phyloP scores from a whole-genome alignment of 768 basidiomycete species.

The Russula olivacea region DNA sequence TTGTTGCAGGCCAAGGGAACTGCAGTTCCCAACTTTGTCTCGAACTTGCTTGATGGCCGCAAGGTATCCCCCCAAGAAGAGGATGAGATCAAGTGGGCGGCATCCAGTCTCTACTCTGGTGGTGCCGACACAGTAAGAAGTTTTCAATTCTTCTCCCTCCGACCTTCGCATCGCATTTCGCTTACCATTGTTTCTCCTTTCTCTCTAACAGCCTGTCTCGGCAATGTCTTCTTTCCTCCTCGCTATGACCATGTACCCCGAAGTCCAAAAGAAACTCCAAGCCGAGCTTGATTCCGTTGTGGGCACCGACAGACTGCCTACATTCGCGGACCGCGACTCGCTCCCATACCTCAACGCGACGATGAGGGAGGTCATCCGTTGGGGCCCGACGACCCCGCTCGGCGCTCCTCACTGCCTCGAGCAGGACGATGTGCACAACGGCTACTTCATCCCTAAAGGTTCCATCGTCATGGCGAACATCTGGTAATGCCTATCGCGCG shows the following conservation, averaged over 20 bases:
- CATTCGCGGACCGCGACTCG: slow-evolving; percentile 22
- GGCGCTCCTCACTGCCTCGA: slow-evolving; percentile 34
- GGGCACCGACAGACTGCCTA: slow-evolving; percentile 23
- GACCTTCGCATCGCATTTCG: not conserved
- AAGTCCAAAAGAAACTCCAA: slow-evolving; percentile 25
- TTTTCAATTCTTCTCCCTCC: not conserved
- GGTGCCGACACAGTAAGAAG: slow-evolving; percentile 26
- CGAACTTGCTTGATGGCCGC: slow-evolving; percentile 20
- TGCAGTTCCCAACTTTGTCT: slow-evolving; percentile 21
- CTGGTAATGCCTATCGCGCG: slow-evolving; percentile 26
- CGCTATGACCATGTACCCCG: slow-evolving; percentile 30
- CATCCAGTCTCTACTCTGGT: slow-evolving; percentile 28
- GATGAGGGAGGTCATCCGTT: slow-evolving; percentile 27
- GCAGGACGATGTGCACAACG: slow-evolving; percentile 36
- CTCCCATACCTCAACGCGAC: slow-evolving; percentile 26
- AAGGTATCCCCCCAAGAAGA: slow-evolving; percentile 19
- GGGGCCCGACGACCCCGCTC: slow-evolving; percentile 26
- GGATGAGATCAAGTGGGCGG: slow-evolving; percentile 27
- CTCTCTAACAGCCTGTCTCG: slow-evolving; percentile 25
- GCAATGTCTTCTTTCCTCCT: slow-evolving; percentile 29
- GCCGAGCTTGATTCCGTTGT: slow-evolving; percentile 28
- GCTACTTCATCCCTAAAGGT: slow-evolving; percentile 37
- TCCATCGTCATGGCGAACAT: slow-evolving; percentile 34
- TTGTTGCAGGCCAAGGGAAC: slow-evolving; percentile 22
- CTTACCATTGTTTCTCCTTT: not conserved